Evolutionary conservation across 2,329 filamentous ascomycete species (phyloP).

Genomic region (Waltergamsia citrina): DNA sequence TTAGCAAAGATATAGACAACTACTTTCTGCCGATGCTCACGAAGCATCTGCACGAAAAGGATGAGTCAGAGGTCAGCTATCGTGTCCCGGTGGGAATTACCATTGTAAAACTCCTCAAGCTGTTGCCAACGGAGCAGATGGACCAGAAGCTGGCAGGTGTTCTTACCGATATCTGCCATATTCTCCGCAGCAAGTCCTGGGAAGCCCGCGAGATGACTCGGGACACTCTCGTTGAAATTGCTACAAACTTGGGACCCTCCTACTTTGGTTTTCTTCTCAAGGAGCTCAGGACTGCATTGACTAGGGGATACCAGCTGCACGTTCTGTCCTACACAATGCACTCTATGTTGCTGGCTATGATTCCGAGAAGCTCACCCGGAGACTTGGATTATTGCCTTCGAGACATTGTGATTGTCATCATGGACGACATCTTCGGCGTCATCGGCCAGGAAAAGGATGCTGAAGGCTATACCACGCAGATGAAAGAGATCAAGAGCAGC

Average conservation of each 20-base stretch:
- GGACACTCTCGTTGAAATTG: slow-evolving; percentile 78
- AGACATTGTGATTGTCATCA: slow-evolving; percentile 72
- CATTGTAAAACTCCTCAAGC: slow-evolving; percentile 74
- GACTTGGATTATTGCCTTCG: slow-evolving; percentile 82
- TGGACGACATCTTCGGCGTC: slow-evolving; percentile 95
- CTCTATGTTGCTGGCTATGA: slow-evolving; percentile 70
- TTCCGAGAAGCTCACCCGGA: slow-evolving; percentile 66
- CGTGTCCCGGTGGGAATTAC: slow-evolving; percentile 86
- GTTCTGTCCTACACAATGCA: slow-evolving; percentile 94
- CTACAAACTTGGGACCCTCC: slow-evolving; percentile 66
- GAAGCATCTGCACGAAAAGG: slow-evolving; percentile 86
- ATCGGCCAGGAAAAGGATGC: slow-evolving; percentile 95
- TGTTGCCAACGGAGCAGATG: slow-evolving; percentile 67
- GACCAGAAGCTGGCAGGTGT: slow-evolving; percentile 69
- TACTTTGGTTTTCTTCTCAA: slow-evolving; percentile 92
- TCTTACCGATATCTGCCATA: slow-evolving; percentile 85
- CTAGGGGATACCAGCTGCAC: slow-evolving; percentile 84
- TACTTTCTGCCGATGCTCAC: slow-evolving; percentile 71
- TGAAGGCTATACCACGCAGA: slow-evolving; percentile 87
- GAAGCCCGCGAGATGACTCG: slow-evolving; percentile 87
- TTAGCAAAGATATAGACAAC: slow-evolving; percentile 61
- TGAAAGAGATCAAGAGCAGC: slow-evolving; percentile 96
- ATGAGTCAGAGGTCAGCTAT: slow-evolving; percentile 87
- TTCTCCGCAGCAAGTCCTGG: slow-evolving; percentile 79
- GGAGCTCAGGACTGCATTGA: slow-evolving; percentile 74